A percentile compares a stretch with the other conserved stretches of the same genome.
phyloP scores from a whole-genome alignment of 1,284 basidiomycete genomes.

The Pascua guehoae region DNA sequence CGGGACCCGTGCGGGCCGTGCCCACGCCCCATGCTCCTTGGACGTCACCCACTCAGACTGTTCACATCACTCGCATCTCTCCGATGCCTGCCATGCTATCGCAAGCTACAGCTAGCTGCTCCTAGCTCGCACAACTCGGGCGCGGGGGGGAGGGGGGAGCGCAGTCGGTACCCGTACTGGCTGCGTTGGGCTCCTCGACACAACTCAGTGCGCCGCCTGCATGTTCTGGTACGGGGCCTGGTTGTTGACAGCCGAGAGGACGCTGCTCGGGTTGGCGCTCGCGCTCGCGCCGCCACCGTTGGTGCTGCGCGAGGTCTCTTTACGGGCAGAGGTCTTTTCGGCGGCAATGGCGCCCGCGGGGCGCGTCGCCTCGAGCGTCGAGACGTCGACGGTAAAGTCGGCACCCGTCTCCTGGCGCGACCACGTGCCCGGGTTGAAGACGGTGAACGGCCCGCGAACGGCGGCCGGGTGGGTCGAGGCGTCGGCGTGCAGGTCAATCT shows the following conservation, averaged over 20 bases:
- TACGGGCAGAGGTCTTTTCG: slow-evolving; percentile 28
- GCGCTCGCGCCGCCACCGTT: slow-evolving; percentile 4
- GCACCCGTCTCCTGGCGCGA: slow-evolving; percentile 37
- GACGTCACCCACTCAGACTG: no score
- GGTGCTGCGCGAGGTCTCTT: slow-evolving; percentile 24
- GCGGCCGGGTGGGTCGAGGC: slow-evolving; percentile 15
- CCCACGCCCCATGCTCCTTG: no score
- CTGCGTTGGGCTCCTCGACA: not conserved
- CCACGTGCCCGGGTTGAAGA: slow-evolving; percentile 45
- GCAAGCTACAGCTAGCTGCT: no score
- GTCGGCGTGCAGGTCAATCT: slow-evolving; percentile 28
- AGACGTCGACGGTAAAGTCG: slow-evolving; percentile 40
- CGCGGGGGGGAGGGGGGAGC: no score
- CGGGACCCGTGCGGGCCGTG: no score
- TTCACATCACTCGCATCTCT: no score
- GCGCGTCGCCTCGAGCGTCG: slow-evolving; percentile 37
- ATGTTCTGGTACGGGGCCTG: slow-evolving; percentile 17
- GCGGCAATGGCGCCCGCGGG: slow-evolving; percentile 27
- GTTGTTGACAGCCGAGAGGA: slow-evolving; percentile 4
- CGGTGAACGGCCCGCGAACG: slow-evolving; percentile 41
- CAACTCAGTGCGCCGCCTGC: slow-evolving; percentile 17
- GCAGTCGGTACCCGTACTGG: no score
- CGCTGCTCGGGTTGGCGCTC: not conserved
- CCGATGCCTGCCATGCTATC: no score
- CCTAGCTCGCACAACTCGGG: no score